Conservation (phyloP, 192 early-diverging fungal species). For the Borealophlyctis nickersoniae region DNA sequence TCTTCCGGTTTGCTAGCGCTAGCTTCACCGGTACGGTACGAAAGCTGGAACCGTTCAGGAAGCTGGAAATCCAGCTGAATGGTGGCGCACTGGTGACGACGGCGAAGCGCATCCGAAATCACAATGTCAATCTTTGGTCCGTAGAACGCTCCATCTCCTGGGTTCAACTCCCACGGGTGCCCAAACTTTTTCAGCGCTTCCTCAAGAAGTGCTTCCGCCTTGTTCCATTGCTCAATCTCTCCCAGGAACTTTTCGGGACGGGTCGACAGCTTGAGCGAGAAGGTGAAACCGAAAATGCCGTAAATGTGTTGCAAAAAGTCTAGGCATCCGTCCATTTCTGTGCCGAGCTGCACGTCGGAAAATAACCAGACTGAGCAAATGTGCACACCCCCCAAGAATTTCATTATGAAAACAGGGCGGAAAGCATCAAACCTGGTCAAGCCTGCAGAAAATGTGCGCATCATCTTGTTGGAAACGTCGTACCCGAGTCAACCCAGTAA, state of each 20-base stretch:
- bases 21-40: constrained; percentile 73
- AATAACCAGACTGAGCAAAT: constrained; percentile 4
- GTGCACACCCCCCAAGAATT: background rate
- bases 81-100: constrained; percentile 94
- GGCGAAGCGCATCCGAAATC: constrained; percentile 87
- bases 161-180: constrained; percentile 81
- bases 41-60: constrained; percentile 88
- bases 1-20: constrained; percentile 52
- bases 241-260: constrained; percentile 96
- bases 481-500: constrained; percentile 92
- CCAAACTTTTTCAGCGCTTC: constrained; percentile 79
- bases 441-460: constrained; percentile 95
- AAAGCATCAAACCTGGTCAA: constrained; percentile 79
- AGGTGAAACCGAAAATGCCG: constrained; percentile 88
- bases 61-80: constrained; percentile 98
- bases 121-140: constrained; percentile 99
- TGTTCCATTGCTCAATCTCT: constrained; percentile 85
- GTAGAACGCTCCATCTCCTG: constrained; percentile 98
- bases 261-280: constrained; percentile 88
- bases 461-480: constrained; percentile 99
- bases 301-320: constrained; percentile 91
- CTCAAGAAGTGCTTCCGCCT: constrained; percentile 79
- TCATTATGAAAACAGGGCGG: too few relatives aligned
- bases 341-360: constrained; percentile 1
- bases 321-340: constrained; percentile 80